Percentiles rank a stretch among this genome's conserved stretches.
Conservation (phyloP, 345 rosid genomes). For the Mangifera indica region DNA sequence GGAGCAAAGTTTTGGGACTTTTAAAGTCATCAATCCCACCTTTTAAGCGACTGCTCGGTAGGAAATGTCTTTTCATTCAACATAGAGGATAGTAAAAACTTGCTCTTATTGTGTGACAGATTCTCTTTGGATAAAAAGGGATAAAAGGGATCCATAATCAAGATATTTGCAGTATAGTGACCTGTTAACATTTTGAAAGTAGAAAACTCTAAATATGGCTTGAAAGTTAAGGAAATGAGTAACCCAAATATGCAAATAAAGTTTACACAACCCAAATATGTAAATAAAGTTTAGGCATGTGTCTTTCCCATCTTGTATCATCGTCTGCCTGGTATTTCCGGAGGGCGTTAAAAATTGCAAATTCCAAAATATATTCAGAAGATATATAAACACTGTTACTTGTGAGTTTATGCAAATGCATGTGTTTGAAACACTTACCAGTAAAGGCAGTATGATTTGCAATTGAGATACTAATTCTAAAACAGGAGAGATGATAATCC, state of each 20-base stretch:
- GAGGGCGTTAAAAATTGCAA: not conserved
- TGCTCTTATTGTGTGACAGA: not conserved
- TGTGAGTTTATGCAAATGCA: not conserved
- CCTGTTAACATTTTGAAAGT: no score
- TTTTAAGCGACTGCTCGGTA: not conserved
- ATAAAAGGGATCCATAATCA: no score
- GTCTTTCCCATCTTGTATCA: no score
- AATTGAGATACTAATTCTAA: not conserved
- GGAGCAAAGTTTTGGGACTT: no score
- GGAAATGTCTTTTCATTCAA: not conserved
- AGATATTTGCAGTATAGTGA: no score
- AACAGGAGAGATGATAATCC: not conserved
- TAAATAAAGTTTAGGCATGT: not conserved
- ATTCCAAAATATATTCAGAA: not conserved
- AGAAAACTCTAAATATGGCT: no score
- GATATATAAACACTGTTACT: not conserved
- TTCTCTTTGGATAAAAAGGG: no score
- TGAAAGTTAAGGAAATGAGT: no score
- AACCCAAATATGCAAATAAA: no score
- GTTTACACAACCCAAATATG: conserved; percentile 70
- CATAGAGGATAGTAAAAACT: not conserved
- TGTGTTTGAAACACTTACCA: no score
- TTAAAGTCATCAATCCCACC: not conserved
- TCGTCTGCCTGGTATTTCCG: not conserved
- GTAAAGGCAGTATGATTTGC: not conserved